Evolutionary conservation across 108 stramenopile species (phyloP).

Genomic region (Bacterosira constricta): DNA sequence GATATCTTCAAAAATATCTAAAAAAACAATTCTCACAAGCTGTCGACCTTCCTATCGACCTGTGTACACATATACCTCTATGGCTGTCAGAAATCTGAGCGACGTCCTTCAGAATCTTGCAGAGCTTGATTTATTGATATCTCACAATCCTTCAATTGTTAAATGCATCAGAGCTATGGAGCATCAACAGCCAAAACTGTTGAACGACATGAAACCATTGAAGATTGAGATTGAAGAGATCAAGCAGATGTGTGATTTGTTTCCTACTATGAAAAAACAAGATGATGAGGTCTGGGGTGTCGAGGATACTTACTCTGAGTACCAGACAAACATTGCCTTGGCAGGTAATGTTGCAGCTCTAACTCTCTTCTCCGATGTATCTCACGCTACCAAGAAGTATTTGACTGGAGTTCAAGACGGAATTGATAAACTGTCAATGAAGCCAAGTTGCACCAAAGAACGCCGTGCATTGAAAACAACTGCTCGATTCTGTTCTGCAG

Average conservation of each 20-base stretch:
- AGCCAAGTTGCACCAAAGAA: conserved; percentile 21
- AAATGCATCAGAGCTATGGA: conserved; percentile 18
- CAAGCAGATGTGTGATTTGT: background rate
- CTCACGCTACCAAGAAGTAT: conserved; percentile 21
- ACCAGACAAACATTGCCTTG: conserved; percentile 32
- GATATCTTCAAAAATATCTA: conserved; percentile 8
- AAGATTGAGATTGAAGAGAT: background rate
- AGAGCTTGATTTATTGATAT: conserved; percentile 17
- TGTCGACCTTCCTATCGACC: no score
- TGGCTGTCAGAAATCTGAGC: conserved; percentile 16
- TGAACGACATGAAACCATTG: background rate
- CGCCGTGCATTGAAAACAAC: conserved; percentile 10
- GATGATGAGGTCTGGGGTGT: background rate
- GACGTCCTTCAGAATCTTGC: conserved; percentile 11
- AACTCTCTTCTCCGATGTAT: conserved; percentile 49
- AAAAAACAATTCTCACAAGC: background rate
- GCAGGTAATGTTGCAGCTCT: conserved; percentile 33
- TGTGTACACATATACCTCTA: conserved; percentile 45
- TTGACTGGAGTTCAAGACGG: conserved; percentile 1
- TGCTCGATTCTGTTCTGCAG: conserved; percentile 3
- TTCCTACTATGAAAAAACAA: background rate
- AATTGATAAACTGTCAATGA: background rate
- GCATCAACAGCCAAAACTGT: background rate
- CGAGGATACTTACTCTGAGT: conserved; percentile 40
- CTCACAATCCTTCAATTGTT: background rate